A percentile compares a stretch with the other conserved stretches of the same genome.
Conservation (phyloP, 2,329 filamentous ascomycete genomes). For the Pestalotiopsis sp. region DNA sequence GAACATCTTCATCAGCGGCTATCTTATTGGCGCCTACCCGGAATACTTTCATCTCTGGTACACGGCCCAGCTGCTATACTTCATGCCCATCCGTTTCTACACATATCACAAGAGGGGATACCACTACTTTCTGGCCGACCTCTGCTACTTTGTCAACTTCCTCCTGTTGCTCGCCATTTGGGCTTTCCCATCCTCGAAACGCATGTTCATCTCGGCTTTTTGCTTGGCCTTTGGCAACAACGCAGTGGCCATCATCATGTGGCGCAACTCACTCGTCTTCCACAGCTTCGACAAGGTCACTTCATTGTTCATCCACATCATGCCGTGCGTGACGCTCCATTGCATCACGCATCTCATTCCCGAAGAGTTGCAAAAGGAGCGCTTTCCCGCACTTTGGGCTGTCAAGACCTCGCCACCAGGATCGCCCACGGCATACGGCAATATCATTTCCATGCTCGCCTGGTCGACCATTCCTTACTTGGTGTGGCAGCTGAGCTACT, state of each 20-base stretch:
- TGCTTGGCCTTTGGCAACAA: slow-evolving; percentile 96
- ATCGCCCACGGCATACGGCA: slow-evolving; percentile 78
- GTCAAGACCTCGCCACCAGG: slow-evolving; percentile 71
- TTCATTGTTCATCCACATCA: slow-evolving; percentile 98
- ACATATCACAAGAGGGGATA: slow-evolving; percentile 90
- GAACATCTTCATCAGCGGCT: slow-evolving; percentile 97
- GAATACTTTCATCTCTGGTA: slow-evolving; percentile 94
- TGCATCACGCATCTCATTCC: slow-evolving; percentile 85
- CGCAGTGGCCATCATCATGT: slow-evolving; percentile 97
- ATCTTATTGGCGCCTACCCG: slow-evolving; percentile 83
- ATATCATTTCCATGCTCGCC: slow-evolving; percentile 79
- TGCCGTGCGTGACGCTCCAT: slow-evolving; percentile 93
- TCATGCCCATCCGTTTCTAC: slow-evolving; percentile 94
- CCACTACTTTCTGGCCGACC: slow-evolving; percentile 94
- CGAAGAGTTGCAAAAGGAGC: slow-evolving; percentile 61
- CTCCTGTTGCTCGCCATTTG: slow-evolving; percentile 81
- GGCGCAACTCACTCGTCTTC: slow-evolving; percentile 97
- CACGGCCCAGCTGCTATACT: slow-evolving; percentile 82
- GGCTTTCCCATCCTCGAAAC: slow-evolving; percentile 87
- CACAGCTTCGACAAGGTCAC: slow-evolving; percentile 98
- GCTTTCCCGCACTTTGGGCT: slow-evolving; percentile 83
- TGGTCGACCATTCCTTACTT: slow-evolving; percentile 95
- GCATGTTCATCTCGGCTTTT: slow-evolving; percentile 88
- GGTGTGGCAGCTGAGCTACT: slow-evolving; percentile 90
- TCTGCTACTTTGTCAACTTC: slow-evolving; percentile 98